Percentiles rank a stretch among this genome's conserved stretches.
Evolutionary conservation across 192 early-diverging fungal genomes (phyloP).

Genomic region (Backusella circina): DNA sequence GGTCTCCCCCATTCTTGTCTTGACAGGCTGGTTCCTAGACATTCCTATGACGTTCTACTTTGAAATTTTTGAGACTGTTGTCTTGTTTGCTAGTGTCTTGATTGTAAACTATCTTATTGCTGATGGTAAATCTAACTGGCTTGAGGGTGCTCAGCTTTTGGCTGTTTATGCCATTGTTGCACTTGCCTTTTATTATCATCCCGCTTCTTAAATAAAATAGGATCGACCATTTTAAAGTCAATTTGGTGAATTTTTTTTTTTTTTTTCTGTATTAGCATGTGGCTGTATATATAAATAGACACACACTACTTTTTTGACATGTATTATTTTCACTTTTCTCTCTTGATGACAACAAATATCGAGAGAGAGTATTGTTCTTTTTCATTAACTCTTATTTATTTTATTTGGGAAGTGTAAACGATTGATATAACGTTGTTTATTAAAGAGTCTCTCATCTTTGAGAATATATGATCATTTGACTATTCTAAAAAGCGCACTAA

Average conservation of each 20-base stretch:
- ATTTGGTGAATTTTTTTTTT: background rate
- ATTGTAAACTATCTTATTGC: constrained; percentile 73
- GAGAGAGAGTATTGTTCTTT: background rate
- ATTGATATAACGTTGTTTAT: background rate
- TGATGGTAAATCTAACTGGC: constrained; percentile 91
- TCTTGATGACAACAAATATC: background rate
- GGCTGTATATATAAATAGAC: background rate
- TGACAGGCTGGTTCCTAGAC: constrained; percentile 85
- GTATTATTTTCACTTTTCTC: background rate
- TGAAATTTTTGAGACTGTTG: constrained; percentile 73
- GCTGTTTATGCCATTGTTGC: constrained; percentile 80
- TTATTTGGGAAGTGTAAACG: background rate
- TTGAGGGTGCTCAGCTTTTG: constrained; percentile 85
- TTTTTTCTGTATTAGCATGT: background rate
- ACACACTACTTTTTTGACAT: background rate
- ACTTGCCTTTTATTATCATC: constrained; percentile 77
- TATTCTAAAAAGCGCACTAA: background rate
- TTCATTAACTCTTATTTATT: background rate
- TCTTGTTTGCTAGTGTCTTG: constrained; percentile 77
- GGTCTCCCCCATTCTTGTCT: constrained; percentile 62
- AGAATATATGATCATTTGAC: background rate
- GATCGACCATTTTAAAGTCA: background rate
- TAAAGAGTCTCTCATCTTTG: background rate
- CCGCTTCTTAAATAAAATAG: constrained; percentile 19
- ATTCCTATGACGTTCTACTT: constrained; percentile 84